Base-by-base conservation (phyloP, 768 basidiomycete genomes). In the Suillus subaureus region DNA sequence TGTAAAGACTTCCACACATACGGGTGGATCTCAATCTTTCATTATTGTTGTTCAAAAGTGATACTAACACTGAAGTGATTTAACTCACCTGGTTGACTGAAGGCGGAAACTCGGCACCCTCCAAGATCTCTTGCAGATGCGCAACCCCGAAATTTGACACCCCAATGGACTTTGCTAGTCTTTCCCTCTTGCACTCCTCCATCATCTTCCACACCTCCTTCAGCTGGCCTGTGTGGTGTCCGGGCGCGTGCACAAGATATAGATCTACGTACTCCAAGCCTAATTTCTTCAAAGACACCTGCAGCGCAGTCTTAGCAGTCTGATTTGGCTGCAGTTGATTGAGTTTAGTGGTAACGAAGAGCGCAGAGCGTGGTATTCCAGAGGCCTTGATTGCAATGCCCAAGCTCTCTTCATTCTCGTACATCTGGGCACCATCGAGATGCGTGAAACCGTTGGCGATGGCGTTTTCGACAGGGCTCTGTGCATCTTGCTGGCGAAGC, bases 81-180 rank as follows among this genome's bases (percentile, higher is more conserved):
- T 67, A 4, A n/a, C 39, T 11, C 31, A 87, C 90, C 79, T 93
- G 91, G 71, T 93, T 91, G 47, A 89, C 89, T 1, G 85, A 88
- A 4, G 91, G 91, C 43, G 81, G 85, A 69, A 88, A 75, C 42
- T 76, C 79, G 1, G 87, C 87, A 0, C 75, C 72, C 69, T 83
- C 84, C 61, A 87, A 62, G 4, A 92, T 67, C 4, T 74, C 74
- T 70, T 89, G 78, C 21, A 93, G 79, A 57, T 87, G 75, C 1
- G 79, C 73, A 39, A 89, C 67, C 5, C 71, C 72, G 73, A 89
- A 91, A 75, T 92, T 92, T 77, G 87, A 88, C 63, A 93, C 89
- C 21, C 90, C 90, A 62, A 90, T 89, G 72, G 31, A 66, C 65
- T 52, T 82, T 2, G 80, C 69, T 2, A 80, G 69, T 0, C 81